phyloP scores from a whole-genome alignment of 768 basidiomycete genomes.

The Trametes cubensis region DNA sequence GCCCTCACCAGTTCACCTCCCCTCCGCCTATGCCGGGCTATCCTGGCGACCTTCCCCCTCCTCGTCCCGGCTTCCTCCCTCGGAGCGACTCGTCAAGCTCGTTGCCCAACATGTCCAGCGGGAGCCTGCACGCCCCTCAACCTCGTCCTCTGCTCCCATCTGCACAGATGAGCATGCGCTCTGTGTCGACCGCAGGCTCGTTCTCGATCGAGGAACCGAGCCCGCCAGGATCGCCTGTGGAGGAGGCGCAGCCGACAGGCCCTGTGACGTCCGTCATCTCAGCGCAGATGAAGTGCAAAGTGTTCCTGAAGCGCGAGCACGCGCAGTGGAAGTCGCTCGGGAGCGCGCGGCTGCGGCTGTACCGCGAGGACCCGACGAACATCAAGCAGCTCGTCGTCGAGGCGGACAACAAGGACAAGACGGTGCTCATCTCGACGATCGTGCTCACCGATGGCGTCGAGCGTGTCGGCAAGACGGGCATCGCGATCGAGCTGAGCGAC shows the following conservation, averaged over 20 bases:
- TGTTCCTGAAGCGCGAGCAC: constrained; percentile 93
- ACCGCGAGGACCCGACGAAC: constrained; percentile 81
- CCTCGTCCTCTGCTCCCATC: constrained; percentile 66
- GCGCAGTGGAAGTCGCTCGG: constrained; percentile 98
- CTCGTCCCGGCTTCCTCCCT: constrained; percentile 30
- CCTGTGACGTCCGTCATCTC: constrained; percentile 78
- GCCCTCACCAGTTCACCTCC: constrained; percentile 34
- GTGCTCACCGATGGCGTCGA: constrained; percentile 96
- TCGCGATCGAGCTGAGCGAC: constrained; percentile 94
- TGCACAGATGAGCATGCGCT: constrained; percentile 54
- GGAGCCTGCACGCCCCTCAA: constrained; percentile 26
- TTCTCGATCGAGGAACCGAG: constrained; percentile 63
- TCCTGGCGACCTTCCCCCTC: constrained; percentile 38
- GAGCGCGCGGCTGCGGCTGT: constrained; percentile 83
- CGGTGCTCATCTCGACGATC: constrained; percentile 90
- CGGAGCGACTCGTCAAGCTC: constrained; percentile 35
- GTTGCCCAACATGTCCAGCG: constrained; percentile 29
- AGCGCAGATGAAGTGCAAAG: constrained; percentile 96
- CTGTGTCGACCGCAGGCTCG: constrained; percentile 55
- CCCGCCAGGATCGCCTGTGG: constrained; percentile 82
- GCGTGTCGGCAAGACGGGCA: constrained; percentile 97
- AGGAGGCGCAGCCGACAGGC: constrained; percentile 56
- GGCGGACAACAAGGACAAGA: constrained; percentile 73
- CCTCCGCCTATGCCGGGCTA: constrained; percentile 44
- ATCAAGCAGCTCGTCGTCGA: constrained; percentile 97